Percentiles rank a stretch among this genome's conserved stretches.
These are phyloP conservation scores for Kentomonas sorsogonicus DNA, from an alignment of 208 protist species.

Conservation along the genomic window DNA sequence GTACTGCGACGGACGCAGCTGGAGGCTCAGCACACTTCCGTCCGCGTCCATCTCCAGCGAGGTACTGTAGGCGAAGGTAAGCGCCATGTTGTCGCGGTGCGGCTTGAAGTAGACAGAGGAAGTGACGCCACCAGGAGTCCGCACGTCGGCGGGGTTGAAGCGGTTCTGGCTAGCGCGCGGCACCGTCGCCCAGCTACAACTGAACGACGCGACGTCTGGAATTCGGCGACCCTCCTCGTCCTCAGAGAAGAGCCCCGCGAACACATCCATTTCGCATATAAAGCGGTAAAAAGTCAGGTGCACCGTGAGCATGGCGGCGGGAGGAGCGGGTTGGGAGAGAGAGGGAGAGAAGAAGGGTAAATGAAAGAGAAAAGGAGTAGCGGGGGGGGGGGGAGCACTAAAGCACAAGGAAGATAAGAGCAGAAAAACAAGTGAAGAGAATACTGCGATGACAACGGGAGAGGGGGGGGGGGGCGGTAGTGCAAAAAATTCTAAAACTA, in stretches of 20 bases:
- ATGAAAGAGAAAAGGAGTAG: background rate
- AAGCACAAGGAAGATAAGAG: background rate
- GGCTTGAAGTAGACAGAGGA: slow-evolving; percentile 44
- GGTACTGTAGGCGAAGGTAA: slow-evolving; percentile 40
- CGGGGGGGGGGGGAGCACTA: background rate
- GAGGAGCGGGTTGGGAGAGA: background rate
- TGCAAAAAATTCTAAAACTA: too few species aligned
- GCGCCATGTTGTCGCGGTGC: slow-evolving; percentile 48
- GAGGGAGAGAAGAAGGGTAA: slow-evolving; percentile 2
- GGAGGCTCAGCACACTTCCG: slow-evolving; percentile 58
- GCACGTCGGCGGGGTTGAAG: slow-evolving; percentile 11
- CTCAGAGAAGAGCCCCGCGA: slow-evolving; percentile 51
- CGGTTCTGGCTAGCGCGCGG: slow-evolving; percentile 26
- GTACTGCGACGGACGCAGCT: slow-evolving; percentile 48
- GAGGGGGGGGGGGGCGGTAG: background rate
- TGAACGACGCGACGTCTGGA: slow-evolving; percentile 54
- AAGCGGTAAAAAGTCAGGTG: slow-evolving; percentile 78
- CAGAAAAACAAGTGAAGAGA: background rate
- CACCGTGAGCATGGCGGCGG: slow-evolving; percentile 38
- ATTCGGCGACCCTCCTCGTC: slow-evolving; percentile 49
- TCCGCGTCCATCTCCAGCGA: slow-evolving; percentile 27
- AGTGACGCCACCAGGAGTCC: slow-evolving; percentile 18
- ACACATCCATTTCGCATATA: slow-evolving; percentile 62
- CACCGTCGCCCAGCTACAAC: slow-evolving; percentile 52
- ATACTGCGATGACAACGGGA: background rate